Percentiles rank a stretch among this genome's conserved stretches.
phyloP scores from a whole-genome alignment of 345 rosid species.

The Populus pruinosa region DNA sequence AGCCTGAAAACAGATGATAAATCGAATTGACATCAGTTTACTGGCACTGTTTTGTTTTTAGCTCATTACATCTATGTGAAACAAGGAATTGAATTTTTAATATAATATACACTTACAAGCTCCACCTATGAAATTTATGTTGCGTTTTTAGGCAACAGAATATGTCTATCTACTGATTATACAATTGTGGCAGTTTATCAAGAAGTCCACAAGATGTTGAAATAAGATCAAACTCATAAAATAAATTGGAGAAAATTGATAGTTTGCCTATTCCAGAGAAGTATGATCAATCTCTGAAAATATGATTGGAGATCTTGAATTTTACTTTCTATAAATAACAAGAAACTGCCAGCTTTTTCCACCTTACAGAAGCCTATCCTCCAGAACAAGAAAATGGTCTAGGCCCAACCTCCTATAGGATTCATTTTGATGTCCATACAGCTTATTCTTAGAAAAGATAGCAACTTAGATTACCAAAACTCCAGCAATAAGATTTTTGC shows the following conservation, averaged over 20 bases:
- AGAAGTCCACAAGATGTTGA: background rate
- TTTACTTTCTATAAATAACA: background rate
- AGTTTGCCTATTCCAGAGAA: background rate
- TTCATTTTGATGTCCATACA: background rate
- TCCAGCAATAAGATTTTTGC: background rate
- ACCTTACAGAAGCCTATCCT: background rate
- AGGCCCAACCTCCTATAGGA: background rate
- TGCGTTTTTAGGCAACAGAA: background rate
- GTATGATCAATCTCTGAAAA: background rate
- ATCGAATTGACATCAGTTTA: constrained; percentile 12
- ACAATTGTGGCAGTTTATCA: background rate
- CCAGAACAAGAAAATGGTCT: background rate
- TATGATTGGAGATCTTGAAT: background rate
- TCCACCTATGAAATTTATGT: background rate
- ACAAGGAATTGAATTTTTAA: background rate
- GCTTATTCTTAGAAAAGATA: background rate
- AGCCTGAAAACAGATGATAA: constrained; percentile 56
- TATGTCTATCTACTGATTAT: background rate
- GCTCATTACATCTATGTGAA: background rate
- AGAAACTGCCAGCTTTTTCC: background rate
- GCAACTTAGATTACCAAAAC: background rate
- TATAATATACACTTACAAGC: background rate
- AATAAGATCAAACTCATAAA: background rate
- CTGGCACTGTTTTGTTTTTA: background rate
- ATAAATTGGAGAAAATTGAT: background rate